phyloP scores from a whole-genome alignment of 768 basidiomycete species.

The Phallus indusiatus region DNA sequence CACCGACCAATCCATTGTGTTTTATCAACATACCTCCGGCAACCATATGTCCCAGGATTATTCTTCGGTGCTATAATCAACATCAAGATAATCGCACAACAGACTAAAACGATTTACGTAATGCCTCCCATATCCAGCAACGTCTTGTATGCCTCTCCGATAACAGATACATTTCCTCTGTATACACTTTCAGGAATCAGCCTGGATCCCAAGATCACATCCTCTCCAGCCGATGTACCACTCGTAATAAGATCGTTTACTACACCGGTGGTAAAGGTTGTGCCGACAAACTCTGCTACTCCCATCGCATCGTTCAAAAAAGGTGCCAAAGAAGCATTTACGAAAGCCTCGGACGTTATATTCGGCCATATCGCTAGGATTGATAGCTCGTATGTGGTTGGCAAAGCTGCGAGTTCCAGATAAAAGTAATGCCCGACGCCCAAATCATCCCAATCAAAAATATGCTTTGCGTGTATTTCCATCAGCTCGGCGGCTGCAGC shows the following conservation, averaged over 20 bases:
- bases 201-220: constrained; percentile 7
- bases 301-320: constrained; percentile 11
- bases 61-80: not conserved
- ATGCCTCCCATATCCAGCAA: not conserved
- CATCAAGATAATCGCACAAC: not conserved
- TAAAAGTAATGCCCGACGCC: not conserved
- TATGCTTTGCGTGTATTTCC: not conserved
- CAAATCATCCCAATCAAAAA: constrained; percentile 3
- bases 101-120: not conserved
- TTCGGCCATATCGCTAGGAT: constrained; percentile 13
- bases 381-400: constrained; percentile 10
- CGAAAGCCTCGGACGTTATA: no score
- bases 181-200: constrained; percentile 4
- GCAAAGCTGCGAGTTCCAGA: not conserved
- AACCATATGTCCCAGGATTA: constrained; percentile 8
- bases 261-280: not conserved
- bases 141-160: not conserved
- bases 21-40: constrained; percentile 5
- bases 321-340: no score
- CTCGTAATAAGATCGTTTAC: not conserved
- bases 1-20: not conserved
- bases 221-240: not conserved
- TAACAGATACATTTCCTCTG: not conserved
- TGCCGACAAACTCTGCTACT: not conserved
- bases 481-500: not conserved